Conservation (phyloP, 345 rosid genomes). For the Moricandia moricandioides region DNA sequence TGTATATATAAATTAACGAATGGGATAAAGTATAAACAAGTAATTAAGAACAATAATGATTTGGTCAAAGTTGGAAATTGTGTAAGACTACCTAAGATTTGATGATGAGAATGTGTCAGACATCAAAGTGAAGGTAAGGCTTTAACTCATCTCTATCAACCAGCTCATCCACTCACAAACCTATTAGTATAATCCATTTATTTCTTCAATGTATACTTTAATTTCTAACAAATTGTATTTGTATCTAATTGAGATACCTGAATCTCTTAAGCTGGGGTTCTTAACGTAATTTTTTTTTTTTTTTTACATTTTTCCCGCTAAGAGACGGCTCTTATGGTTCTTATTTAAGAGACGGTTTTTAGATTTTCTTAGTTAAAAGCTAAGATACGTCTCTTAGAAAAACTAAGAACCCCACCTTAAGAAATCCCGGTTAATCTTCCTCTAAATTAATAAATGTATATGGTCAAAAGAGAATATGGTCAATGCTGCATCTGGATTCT, state of each 20-base stretch:
- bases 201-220: not conserved
- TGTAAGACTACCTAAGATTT: conserved; percentile 33
- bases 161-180: not conserved
- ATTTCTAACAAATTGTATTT: not conserved
- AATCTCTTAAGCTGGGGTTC: no score
- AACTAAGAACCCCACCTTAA: no score
- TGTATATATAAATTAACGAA: not conserved
- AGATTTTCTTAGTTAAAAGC: no score
- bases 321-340: no score
- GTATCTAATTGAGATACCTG: conserved; percentile 16
- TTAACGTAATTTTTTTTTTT: no score
- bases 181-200: not conserved
- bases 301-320: no score
- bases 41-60: conserved; percentile 4
- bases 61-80: conserved; percentile 31
- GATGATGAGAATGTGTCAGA: conserved; percentile 40
- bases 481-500: not conserved
- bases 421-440: no score
- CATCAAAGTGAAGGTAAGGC: conserved; percentile 1
- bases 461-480: not conserved
- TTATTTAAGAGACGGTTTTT: no score
- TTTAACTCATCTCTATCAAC: conserved; percentile 8
- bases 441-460: no score
- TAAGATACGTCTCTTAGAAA: no score
- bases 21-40: not conserved